Base-by-base conservation (phyloP, 805 yeast genomes). In the Jamesozyma lodderae region DNA sequence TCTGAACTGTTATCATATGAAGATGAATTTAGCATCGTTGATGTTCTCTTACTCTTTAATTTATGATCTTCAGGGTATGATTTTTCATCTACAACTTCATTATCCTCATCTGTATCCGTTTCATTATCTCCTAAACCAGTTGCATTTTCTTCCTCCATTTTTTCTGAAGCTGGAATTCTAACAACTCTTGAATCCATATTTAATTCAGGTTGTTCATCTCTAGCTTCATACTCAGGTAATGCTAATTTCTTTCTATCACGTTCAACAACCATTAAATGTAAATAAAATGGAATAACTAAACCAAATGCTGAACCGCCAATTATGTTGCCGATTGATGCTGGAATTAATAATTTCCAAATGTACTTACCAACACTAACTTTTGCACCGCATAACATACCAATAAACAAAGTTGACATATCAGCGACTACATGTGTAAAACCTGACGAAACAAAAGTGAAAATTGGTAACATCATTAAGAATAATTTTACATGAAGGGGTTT, bases 401-500 rank as follows among this genome's bases (percentile, higher is more conserved):
- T 72, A 7, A 79, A 75, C 4, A 79, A 54, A 38, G 81, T 47
- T 46, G 67, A 78, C 92, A 84, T 81, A 55, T 84, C 94, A 1
- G 94, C 94, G 7, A 84, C 86, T 1, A 77, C 75, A 53, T 84
- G 94, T 2, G 84, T 76, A 59, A 77, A 84, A 0, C 94, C 92
- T 67, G 79, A 66, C 1, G 79, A 50, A n/a, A 81, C 92, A 58
- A 84, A 81, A 0, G 88, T 76, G 57, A 81, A 81, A 13, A 83
- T 68, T 1, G 94, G 94, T 16, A 82, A 53, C 13, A 67, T 51
- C 64, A 83, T 71, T 64, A 80, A 60, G 5, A 79, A 33, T 21
- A 79, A 66, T 48, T 80, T 81, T 25, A 84, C 94, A 52, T 84
- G 94, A 8, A 79, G 52, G 0, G 94, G 94, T 52, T 79, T 81